Base-by-base conservation (phyloP, 78 protist species). In the Dictyostelium firmibasis region DNA sequence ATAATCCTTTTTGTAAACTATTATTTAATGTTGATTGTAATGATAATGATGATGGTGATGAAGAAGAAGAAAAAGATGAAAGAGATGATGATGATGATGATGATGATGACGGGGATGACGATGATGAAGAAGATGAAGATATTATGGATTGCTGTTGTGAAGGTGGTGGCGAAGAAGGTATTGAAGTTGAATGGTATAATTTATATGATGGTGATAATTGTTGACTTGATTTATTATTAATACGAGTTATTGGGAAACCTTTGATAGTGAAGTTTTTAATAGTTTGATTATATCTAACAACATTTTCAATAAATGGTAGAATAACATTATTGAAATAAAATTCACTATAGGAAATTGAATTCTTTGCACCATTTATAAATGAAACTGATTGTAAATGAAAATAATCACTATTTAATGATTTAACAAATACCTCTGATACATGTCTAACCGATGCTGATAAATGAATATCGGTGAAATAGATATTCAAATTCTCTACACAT, bases 401-500 rank as follows among this genome's bases (percentile, higher is more conserved):
- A 25, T 20, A 81, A 11, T 89, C 77, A 13, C 23, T 81, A 18
- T 7, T 27, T 43, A 89, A 6, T 35, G 27, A 44, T 4, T 64
- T n/a, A 20, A 41, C n/a, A 70, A 89, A 89, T 2, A 50, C 53
- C 7, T 89, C 94, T 20, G 87, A 81, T 16, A 84, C 75, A 69
- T 27, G 27, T 25, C 20, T 70, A 16, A 57, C 85, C 33, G 94
- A 89, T 31, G 87, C 29, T 11, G 75, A 50, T 10, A 43, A 31
- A 20, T 60, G 64, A 18, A 89, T 36, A 81, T 70, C 94, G 0
- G 81, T 64, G 36, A 89, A 89, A 81, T 89, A 81, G 13, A 89
- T 81, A 4, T 25, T 25, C n/a, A 89, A 25, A 31, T 18, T 11
- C 7, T 38, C 33, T 2, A 89, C 27, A 9, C 36, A 81, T 27